phyloP scores from a whole-genome alignment of 129 eudicot genomes.

The Escallonia herrerae region DNA sequence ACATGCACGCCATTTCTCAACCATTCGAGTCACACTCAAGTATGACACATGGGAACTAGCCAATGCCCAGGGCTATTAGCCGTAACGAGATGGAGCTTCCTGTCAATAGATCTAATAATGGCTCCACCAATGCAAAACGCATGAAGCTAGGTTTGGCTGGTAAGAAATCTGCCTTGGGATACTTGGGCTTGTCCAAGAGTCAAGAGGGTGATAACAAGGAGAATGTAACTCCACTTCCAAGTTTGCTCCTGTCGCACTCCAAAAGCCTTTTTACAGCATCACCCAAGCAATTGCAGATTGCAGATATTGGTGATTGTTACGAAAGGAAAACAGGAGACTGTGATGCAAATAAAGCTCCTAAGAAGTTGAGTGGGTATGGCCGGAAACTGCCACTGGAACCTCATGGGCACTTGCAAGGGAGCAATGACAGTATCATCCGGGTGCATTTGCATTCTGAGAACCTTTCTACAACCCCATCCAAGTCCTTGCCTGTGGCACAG shows the following conservation, averaged over 20 bases:
- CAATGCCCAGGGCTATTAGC: conserved; percentile 1
- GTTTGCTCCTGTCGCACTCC: neutral
- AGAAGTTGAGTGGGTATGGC: conserved; percentile 8
- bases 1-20: conserved; percentile 5
- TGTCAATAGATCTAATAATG: conserved; percentile 11
- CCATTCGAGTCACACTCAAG: neutral
- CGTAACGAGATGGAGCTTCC: conserved; percentile 2
- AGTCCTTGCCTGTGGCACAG: neutral
- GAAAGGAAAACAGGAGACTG: conserved; percentile 11
- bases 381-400: conserved; percentile 29
- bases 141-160: conserved; percentile 52
- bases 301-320: conserved; percentile 4
- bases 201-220: conserved; percentile 17
- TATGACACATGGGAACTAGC: conserved; percentile 7
- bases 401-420: conserved; percentile 16
- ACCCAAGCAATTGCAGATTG: neutral
- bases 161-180: conserved; percentile 16
- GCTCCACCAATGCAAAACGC: conserved; percentile 20
- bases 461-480: conserved; percentile 2
- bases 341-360: neutral
- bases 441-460: conserved; percentile 1
- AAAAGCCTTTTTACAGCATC: neutral
- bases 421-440: conserved; percentile 6
- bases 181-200: conserved; percentile 10
- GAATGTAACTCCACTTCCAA: conserved; percentile 15